Evolutionary conservation across 768 basidiomycete species (phyloP).

Genomic region (Leccinum olivaceopallidum): DNA sequence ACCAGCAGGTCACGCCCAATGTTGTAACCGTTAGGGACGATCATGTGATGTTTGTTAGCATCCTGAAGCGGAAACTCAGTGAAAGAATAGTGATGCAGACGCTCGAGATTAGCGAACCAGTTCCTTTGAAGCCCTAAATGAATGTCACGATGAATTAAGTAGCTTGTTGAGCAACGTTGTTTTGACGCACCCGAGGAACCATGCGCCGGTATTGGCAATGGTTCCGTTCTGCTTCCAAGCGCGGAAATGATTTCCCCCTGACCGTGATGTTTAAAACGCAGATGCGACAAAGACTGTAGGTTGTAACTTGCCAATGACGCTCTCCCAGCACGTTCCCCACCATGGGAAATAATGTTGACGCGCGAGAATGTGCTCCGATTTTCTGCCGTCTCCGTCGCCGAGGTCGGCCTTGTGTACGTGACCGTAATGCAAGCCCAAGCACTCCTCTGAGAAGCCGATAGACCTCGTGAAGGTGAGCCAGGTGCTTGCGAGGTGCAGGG

Average conservation of each 20-base stretch:
- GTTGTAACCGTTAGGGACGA: constrained; percentile 80
- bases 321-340: constrained; percentile 90
- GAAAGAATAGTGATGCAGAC: not conserved
- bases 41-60: constrained; percentile 67
- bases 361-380: constrained; percentile 67
- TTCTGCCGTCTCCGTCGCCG: constrained; percentile 77
- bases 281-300: not conserved
- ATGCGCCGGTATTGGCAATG: constrained; percentile 67
- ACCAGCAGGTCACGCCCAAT: constrained; percentile 80
- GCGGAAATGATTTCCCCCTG: constrained; percentile 86
- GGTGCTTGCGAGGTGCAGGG: not conserved
- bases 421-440: constrained; percentile 77
- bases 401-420: constrained; percentile 76
- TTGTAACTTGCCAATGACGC: constrained; percentile 52
- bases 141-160: constrained; percentile 1
- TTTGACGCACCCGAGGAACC: constrained; percentile 74
- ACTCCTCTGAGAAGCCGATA: constrained; percentile 81
- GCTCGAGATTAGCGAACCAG: constrained; percentile 36
- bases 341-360: constrained; percentile 78
- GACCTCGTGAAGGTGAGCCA: constrained; percentile 46
- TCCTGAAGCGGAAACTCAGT: constrained; percentile 35
- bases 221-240: constrained; percentile 90
- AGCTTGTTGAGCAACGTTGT: not conserved
- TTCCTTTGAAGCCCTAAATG: constrained; percentile 74
- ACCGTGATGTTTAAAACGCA: constrained; percentile 5